These are phyloP conservation scores for Mycena alexandri DNA, from an alignment of 768 basidiomycete species.

Conservation along the genomic window DNA sequence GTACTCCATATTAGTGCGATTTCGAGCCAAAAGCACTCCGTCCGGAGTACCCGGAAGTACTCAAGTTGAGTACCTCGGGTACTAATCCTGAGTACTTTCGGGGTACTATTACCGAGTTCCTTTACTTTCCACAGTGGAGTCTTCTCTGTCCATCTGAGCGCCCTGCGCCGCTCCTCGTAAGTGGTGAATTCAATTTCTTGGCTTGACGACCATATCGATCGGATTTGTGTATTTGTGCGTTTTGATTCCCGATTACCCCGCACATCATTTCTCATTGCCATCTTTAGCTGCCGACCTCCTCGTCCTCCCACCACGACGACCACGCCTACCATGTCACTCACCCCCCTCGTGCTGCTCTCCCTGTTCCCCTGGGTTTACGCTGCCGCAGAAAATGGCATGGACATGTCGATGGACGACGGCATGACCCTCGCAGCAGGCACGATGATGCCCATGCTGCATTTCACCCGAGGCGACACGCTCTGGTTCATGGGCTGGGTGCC, in stretches of 20 bases:
- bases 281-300: background rate
- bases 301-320: background rate
- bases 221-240: background rate
- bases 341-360: background rate
- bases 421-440: constrained; percentile 61
- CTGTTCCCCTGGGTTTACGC: constrained; percentile 40
- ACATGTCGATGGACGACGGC: constrained; percentile 65
- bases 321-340: background rate
- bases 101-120: no score
- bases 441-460: constrained; percentile 77
- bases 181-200: background rate
- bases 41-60: no score
- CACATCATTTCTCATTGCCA: constrained; percentile 2
- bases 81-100: no score
- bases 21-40: no score
- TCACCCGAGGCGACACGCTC: constrained; percentile 69
- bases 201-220: background rate
- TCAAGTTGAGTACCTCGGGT: no score
- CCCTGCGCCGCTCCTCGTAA: background rate
- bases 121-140: no score
- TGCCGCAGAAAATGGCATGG: constrained; percentile 59
- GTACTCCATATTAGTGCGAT: no score
- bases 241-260: background rate
- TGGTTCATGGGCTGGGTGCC: constrained; percentile 85
- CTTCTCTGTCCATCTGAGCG: no score